A percentile compares a stretch with the other conserved stretches of the same genome.
Conservation (phyloP, 768 basidiomycete species). For the Suillus discolor region DNA sequence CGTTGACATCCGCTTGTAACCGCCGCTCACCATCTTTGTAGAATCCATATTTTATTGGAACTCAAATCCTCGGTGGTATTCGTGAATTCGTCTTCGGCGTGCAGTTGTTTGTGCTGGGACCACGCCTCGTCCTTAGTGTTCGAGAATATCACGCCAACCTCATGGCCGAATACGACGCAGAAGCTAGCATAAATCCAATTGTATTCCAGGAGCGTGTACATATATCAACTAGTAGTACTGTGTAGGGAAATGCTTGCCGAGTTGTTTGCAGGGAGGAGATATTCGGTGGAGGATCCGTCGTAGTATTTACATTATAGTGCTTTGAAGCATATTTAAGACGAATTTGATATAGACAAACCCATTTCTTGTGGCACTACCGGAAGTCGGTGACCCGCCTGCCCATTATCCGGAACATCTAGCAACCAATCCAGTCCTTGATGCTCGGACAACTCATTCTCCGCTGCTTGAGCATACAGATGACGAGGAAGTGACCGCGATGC, state of each 20-base stretch:
- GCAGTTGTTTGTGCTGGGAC: not conserved
- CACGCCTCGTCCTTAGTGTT: not conserved
- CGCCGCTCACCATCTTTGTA: not conserved
- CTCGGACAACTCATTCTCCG: too few species aligned
- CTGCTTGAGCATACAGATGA: not conserved
- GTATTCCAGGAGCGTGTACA: not conserved
- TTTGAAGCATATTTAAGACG: too few species aligned
- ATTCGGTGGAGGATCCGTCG: too few species aligned
- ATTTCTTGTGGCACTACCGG: too few species aligned
- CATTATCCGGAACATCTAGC: too few species aligned
- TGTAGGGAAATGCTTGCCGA: not conserved
- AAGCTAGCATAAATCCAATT: not conserved
- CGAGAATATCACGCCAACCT: not conserved
- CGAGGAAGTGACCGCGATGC: not conserved
- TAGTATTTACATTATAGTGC: too few species aligned
- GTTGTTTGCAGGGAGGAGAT: too few species aligned
- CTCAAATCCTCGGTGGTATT: not conserved
- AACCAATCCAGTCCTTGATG: too few species aligned
- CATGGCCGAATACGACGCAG: not conserved
- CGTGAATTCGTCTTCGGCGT: not conserved
- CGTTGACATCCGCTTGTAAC: not conserved
- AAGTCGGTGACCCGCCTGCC: too few species aligned
- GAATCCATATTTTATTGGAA: not conserved
- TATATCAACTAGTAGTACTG: not conserved
- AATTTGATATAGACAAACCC: too few species aligned